These are phyloP conservation scores for Pachysandra terminalis DNA, from an alignment of 164 flowering plant species.

Conservation along the genomic window DNA sequence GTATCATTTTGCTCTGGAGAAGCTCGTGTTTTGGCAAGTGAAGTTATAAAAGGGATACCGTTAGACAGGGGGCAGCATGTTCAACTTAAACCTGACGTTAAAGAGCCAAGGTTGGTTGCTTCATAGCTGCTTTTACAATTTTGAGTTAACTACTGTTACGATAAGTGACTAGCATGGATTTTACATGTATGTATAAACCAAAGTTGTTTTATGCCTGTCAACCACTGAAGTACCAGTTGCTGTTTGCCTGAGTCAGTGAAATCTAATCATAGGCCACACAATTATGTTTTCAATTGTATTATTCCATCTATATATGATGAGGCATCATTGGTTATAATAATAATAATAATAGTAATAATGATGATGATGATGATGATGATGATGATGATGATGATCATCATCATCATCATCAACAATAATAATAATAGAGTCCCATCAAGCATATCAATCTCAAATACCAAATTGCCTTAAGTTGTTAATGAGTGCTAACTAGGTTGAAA, in stretches of 20 bases:
- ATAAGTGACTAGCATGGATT: neutral
- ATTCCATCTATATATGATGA: too few species aligned
- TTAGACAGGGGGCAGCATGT: conserved; percentile 98
- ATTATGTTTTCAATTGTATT: too few species aligned
- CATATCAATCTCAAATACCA: too few species aligned
- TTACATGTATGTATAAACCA: too few species aligned
- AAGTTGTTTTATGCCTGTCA: neutral
- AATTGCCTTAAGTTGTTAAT: too few species aligned
- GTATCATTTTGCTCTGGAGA: conserved; percentile 96
- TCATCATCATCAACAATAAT: too few species aligned
- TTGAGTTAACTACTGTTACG: neutral
- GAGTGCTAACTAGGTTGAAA: too few species aligned
- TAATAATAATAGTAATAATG: too few species aligned
- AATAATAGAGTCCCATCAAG: too few species aligned
- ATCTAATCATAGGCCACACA: neutral
- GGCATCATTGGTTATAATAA: too few species aligned
- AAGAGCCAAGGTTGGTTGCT: conserved; percentile 77
- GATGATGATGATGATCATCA: too few species aligned
- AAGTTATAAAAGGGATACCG: conserved; percentile 87
- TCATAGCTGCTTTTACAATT: conserved; percentile 3
- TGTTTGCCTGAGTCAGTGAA: neutral
- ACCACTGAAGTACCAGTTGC: neutral
- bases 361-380: too few species aligned
- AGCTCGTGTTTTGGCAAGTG: conserved; percentile 72
- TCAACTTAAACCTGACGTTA: conserved; percentile 73